Conservation (phyloP, 164 flowering plant genomes). For the Annona squamosa region DNA sequence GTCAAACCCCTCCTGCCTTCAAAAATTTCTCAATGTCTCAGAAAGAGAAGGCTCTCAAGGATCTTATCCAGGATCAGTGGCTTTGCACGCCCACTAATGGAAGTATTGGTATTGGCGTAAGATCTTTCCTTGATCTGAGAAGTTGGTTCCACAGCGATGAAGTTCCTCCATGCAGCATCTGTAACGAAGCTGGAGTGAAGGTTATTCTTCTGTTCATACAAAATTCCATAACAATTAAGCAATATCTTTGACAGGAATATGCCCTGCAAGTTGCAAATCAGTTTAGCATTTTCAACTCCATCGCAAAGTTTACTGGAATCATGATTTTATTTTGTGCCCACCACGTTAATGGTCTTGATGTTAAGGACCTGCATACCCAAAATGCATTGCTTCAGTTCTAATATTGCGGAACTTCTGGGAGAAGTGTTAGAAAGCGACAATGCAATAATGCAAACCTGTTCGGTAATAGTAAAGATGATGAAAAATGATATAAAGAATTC, state of each 20-base stretch:
- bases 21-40: slow-evolving; percentile 67
- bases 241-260: not conserved
- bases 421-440: too few species aligned
- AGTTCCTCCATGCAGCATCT: slow-evolving; percentile 71
- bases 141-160: slow-evolving; percentile 78
- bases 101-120: slow-evolving; percentile 67
- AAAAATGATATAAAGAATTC: too few species aligned
- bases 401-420: too few species aligned
- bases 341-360: too few species aligned
- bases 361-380: too few species aligned
- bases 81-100: slow-evolving; percentile 56
- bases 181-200: slow-evolving; percentile 96
- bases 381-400: too few species aligned
- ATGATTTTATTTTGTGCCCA: too few species aligned
- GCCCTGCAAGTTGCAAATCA: too few species aligned
- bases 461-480: too few species aligned
- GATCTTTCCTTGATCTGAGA: slow-evolving; percentile 87
- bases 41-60: slow-evolving; percentile 73
- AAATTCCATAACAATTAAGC: not conserved
- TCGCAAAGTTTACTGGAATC: too few species aligned
- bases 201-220: slow-evolving; percentile 25
- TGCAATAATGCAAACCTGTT: too few species aligned
- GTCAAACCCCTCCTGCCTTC: slow-evolving; percentile 57
- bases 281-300: too few species aligned
- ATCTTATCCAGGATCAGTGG: slow-evolving; percentile 76